Conservation (phyloP, 2,329 filamentous ascomycete species). For the Shiraia sp. region DNA sequence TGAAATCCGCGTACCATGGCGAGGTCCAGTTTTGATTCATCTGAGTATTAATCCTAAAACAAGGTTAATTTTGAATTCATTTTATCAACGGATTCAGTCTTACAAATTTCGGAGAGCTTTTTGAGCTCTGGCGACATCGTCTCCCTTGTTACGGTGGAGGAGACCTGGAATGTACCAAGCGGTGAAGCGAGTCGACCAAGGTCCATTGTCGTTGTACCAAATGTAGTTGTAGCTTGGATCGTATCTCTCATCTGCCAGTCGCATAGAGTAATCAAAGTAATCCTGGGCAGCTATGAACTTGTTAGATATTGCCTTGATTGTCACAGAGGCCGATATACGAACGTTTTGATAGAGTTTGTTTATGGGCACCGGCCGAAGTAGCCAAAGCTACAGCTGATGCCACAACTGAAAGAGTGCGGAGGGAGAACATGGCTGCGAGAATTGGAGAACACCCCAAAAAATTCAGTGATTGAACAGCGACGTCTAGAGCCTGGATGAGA, state of each 20-base stretch:
- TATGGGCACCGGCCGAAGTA: neutral
- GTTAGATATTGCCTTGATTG: neutral
- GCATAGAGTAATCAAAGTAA: constrained; percentile 21
- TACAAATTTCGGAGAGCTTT: constrained; percentile 41
- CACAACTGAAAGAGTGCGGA: neutral
- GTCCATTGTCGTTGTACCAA: constrained; percentile 49
- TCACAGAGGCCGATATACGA: neutral
- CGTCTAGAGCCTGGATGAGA: too few species aligned
- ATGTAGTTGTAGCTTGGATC: constrained; percentile 51
- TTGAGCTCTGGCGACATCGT: constrained; percentile 44
- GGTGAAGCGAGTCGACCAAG: constrained; percentile 50
- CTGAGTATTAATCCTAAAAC: constrained; percentile 34
- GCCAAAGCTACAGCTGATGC: neutral
- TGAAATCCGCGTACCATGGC: constrained; percentile 50
- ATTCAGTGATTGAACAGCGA: neutral
- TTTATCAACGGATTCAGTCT: neutral
- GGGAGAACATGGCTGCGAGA: neutral
- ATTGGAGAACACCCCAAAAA: neutral
- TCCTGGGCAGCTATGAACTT: constrained; percentile 8
- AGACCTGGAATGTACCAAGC: constrained; percentile 49
- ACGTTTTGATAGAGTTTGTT: neutral
- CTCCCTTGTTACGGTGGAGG: constrained; percentile 41
- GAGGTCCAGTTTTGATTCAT: constrained; percentile 45
- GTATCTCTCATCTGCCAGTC: constrained; percentile 41
- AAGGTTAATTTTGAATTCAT: too few species aligned